Evolutionary conservation across 352 stramenopile genomes (phyloP).

Genomic region (Globisporangium megalacanthum): DNA sequence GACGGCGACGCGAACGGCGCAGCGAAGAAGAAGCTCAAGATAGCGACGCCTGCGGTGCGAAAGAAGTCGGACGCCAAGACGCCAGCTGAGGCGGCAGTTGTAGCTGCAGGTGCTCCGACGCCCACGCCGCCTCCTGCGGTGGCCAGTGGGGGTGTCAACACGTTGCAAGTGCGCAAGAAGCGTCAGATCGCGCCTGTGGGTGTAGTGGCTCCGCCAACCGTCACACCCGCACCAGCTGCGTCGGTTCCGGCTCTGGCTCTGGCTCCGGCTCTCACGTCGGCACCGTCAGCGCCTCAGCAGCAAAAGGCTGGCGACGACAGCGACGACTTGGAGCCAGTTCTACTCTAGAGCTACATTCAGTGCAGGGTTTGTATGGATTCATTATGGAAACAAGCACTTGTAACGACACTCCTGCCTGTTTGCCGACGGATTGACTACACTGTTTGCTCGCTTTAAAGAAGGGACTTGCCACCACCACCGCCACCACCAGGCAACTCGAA

Average conservation of each 20-base stretch:
- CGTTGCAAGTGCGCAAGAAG: constrained; percentile 80
- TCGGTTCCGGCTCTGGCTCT: too few species aligned
- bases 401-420: background rate
- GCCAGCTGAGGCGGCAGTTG: background rate
- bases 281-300: background rate
- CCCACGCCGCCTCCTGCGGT: constrained; percentile 4
- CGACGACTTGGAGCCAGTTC: constrained; percentile 3
- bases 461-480: constrained; percentile 44
- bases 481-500: constrained; percentile 58
- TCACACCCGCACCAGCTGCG: background rate
- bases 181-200: constrained; percentile 60
- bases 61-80: constrained; percentile 13
- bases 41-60: constrained; percentile 15
- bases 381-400: too few species aligned
- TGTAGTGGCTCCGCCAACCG: constrained; percentile 11
- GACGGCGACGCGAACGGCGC: background rate
- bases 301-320: background rate
- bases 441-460: constrained; percentile 23
- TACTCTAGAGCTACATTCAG: background rate
- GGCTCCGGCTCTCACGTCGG: background rate
- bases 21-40: constrained; percentile 24
- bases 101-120: background rate
- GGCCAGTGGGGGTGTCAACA: constrained; percentile 33
- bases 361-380: too few species aligned
- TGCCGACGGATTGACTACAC: background rate